Evolutionary conservation across 352 stramenopile genomes (phyloP).

Genomic region (Phytophthora nicotianae): DNA sequence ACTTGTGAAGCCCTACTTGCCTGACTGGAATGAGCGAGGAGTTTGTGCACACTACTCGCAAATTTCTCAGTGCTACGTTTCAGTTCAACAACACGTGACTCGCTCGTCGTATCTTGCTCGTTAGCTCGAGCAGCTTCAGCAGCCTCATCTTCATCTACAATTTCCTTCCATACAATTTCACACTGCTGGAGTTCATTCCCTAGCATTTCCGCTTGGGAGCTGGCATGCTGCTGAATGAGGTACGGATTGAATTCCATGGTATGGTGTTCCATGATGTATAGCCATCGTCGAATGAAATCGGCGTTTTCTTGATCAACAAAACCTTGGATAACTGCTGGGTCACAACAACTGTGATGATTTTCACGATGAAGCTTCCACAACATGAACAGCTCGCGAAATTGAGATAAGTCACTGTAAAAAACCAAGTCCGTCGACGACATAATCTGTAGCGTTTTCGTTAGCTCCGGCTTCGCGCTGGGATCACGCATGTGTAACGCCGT

Average conservation of each 20-base stretch:
- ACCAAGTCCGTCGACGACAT: constrained; percentile 74
- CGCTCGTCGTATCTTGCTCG: constrained; percentile 41
- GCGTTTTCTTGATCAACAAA: constrained; percentile 33
- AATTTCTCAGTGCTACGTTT: constrained; percentile 82
- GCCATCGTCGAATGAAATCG: constrained; percentile 59
- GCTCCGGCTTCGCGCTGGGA: constrained; percentile 25
- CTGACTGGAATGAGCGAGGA: constrained; percentile 47
- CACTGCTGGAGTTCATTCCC: constrained; percentile 52
- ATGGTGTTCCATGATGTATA: constrained; percentile 41
- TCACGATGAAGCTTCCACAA: constrained; percentile 71
- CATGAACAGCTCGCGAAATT: constrained; percentile 64
- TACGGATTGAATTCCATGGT: constrained; percentile 75
- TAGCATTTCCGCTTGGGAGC: constrained; percentile 54
- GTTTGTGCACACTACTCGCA: constrained; percentile 78
- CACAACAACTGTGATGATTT: constrained; percentile 51
- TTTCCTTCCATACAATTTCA: constrained; percentile 63
- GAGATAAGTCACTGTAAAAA: constrained; percentile 59
- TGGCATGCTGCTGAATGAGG: constrained; percentile 61
- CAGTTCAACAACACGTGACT: constrained; percentile 54
- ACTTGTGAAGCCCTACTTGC: constrained; percentile 10
- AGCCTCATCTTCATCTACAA: constrained; percentile 46
- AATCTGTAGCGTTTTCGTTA: constrained; percentile 79
- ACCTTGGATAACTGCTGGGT: constrained; percentile 28
- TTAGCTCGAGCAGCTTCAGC: constrained; percentile 28
- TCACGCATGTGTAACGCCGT: constrained; percentile 48